Percentiles rank a stretch among this genome's conserved stretches.
These are phyloP conservation scores for Solanum virginianum DNA, from an alignment of 257 asterid species.

Conservation along the genomic window DNA sequence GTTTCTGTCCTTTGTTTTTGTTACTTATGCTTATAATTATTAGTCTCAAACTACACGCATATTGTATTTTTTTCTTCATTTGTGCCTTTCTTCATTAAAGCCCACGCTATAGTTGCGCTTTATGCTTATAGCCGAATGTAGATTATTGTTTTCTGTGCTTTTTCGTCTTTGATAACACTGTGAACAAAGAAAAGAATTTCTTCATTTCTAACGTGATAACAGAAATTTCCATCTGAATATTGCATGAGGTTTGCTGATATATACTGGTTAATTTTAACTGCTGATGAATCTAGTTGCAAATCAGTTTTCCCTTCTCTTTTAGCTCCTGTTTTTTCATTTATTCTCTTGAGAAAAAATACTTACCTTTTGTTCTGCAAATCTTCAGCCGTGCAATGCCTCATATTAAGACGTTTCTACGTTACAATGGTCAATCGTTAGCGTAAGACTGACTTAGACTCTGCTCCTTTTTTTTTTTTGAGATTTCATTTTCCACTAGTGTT, in stretches of 20 bases:
- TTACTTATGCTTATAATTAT: background rate
- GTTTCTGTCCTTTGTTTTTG: background rate
- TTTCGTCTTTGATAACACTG: background rate
- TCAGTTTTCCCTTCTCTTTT: background rate
- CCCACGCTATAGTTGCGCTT: background rate
- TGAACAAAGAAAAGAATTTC: background rate
- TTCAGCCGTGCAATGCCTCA: conserved; percentile 98
- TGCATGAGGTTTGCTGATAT: background rate
- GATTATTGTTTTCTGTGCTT: background rate
- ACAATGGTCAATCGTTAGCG: conserved; percentile 90
- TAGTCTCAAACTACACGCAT: background rate
- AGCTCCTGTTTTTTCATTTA: background rate
- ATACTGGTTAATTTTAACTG: background rate
- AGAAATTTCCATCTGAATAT: background rate
- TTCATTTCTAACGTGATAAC: background rate
- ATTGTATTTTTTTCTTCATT: background rate
- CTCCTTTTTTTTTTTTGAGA: background rate
- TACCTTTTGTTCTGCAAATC: conserved; percentile 6
- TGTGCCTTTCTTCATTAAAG: background rate
- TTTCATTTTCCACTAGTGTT: background rate
- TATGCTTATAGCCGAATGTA: background rate
- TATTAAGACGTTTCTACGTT: conserved; percentile 84
- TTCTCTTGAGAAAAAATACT: conserved; percentile 1
- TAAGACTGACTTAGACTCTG: conserved; percentile 20
- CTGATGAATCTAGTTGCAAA: background rate